Base-by-base conservation (phyloP, 495 filamentous ascomycete genomes). In the Emericellopsis terricola region DNA sequence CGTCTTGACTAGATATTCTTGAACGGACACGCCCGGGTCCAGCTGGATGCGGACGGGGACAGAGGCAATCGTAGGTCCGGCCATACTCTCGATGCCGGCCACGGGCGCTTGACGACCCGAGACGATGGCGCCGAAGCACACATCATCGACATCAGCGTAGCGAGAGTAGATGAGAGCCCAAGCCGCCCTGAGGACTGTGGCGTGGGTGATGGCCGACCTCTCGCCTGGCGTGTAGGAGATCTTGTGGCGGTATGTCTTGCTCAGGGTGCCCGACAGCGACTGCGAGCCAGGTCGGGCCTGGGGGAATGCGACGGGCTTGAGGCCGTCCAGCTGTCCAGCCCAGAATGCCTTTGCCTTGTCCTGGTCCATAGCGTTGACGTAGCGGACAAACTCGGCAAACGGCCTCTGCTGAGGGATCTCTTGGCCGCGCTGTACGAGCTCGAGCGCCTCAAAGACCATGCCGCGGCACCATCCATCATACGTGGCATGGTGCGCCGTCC, bases 381-480 rank as follows among this genome's bases (percentile, higher is more conserved):
- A 6, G 6, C 23, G 4, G 11, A 33, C 19, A 9, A 33, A 33
- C 1, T 17, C 11, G 8, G 17, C 19, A 17, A 33, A 19, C 11
- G 15, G 30, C n/a, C n/a, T n/a, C n/a, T n/a, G n/a, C n/a, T n/a
- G n/a, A n/a, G n/a, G n/a, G n/a, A n/a, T n/a, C n/a, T n/a, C n/a
- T n/a, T n/a, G n/a, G 8, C 8, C 17, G 2, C n/a, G 2, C 17
- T 33, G 19, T 8, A 17, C 30, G 5, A 14, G n/a, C 1, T 33
- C 4, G 11, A 33, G 15, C n/a, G n/a, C 15, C 2, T 33, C 5
- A 11, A 17, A 10, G 1, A 33, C 19, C 0, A 71, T 39, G 5
- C 55, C 52, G 41, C 68, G 56, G 4, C 59, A 68, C 71, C 71
- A 78, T 11, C 71, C 69, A 37, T 78, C 73, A 40, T 76, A 78